Evolutionary conservation across 257 asterid genomes (phyloP).

Genomic region (Voacanga thouarsii): DNA sequence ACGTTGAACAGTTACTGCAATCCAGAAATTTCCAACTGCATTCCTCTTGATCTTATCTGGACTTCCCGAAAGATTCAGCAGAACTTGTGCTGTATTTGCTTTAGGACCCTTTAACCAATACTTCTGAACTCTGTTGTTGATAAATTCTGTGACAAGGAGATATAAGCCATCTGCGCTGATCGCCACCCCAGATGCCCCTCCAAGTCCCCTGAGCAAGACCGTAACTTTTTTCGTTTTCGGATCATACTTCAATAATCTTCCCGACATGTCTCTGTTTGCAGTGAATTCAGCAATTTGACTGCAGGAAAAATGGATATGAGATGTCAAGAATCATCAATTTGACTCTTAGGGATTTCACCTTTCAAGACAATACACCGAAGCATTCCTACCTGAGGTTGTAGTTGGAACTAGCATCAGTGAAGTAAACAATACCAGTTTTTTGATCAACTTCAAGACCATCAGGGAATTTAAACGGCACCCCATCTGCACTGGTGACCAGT

Average conservation of each 20-base stretch:
- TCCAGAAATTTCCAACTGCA: neutral
- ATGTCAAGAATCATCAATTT: neutral
- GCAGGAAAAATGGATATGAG: neutral
- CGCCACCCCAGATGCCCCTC: neutral
- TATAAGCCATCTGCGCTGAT: neutral
- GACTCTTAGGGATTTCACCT: neutral
- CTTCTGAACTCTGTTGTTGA: neutral
- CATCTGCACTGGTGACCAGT: neutral
- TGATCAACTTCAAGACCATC: neutral
- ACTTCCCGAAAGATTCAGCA: neutral
- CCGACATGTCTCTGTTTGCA: neutral
- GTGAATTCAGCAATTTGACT: neutral
- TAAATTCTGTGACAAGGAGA: neutral
- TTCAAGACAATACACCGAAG: no score
- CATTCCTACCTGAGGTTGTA: neutral
- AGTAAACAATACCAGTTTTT: neutral
- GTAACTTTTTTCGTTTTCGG: neutral
- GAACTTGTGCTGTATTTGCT: neutral
- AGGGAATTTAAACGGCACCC: neutral
- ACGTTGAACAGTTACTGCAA: neutral
- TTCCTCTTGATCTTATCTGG: constrained; percentile 3
- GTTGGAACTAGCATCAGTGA: neutral
- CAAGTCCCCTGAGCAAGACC: neutral
- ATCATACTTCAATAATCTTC: constrained; percentile 6
- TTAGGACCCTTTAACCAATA: neutral